Conservation (phyloP, 2,329 filamentous ascomycete genomes). For the Exophiala alcalophila region DNA sequence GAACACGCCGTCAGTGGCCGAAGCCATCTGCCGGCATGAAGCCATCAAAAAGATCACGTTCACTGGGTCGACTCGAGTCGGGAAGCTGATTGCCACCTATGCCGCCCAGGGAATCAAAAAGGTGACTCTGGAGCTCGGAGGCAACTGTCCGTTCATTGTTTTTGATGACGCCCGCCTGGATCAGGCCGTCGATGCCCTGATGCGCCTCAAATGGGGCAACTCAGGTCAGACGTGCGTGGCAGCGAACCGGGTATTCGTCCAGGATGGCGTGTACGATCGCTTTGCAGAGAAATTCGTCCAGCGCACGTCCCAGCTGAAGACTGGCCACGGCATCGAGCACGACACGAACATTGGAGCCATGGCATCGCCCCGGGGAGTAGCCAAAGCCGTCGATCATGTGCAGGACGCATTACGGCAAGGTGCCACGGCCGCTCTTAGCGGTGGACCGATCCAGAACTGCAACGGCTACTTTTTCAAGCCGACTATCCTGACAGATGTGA, state of each 20-base stretch:
- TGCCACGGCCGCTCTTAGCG: slow-evolving; percentile 56
- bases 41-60: slow-evolving; percentile 58
- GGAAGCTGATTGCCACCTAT: slow-evolving; percentile 58
- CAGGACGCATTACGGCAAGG: slow-evolving; percentile 57
- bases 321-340: slow-evolving; percentile 54
- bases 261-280: slow-evolving; percentile 58
- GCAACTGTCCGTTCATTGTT: slow-evolving; percentile 62
- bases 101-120: slow-evolving; percentile 61
- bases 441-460: slow-evolving; percentile 45
- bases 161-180: slow-evolving; percentile 62
- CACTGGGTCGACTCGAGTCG: slow-evolving; percentile 58
- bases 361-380: slow-evolving; percentile 54
- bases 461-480: slow-evolving; percentile 63
- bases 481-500: slow-evolving; percentile 53
- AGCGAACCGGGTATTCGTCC: slow-evolving; percentile 64
- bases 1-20: slow-evolving; percentile 38
- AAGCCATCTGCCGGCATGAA: slow-evolving; percentile 54
- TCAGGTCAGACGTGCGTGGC: slow-evolving; percentile 48
- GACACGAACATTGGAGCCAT: slow-evolving; percentile 59
- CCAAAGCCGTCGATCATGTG: slow-evolving; percentile 57
- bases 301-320: slow-evolving; percentile 52
- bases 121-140: slow-evolving; percentile 60
- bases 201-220: slow-evolving; percentile 7
- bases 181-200: neutral
- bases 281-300: slow-evolving; percentile 57